Evolutionary conservation across 75 land plant species (phyloP).

Genomic region (Pinus taeda): DNA sequence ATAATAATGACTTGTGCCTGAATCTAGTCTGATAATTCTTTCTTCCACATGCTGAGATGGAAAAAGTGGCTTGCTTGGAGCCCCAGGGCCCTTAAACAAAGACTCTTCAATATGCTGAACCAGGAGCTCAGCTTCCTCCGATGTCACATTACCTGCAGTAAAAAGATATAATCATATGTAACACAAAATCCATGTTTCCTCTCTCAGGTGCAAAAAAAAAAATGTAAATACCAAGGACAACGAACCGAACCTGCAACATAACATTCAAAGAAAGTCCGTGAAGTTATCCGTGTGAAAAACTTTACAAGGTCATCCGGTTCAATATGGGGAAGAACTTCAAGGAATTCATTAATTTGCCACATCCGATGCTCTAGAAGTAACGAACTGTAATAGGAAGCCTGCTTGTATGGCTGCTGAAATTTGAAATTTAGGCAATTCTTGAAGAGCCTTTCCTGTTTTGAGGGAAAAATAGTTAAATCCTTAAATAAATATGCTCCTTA

Average conservation of each 20-base stretch:
- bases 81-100: conserved; percentile 40
- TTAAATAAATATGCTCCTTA: too few species aligned
- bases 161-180: background rate
- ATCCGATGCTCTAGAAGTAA: conserved; percentile 64
- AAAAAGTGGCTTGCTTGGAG: conserved; percentile 62
- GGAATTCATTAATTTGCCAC: conserved; percentile 82
- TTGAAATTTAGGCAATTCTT: conserved; percentile 79
- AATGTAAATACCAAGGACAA: background rate
- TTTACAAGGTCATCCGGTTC: conserved; percentile 57
- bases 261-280: conserved; percentile 75
- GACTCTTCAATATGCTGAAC: conserved; percentile 65
- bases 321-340: conserved; percentile 74
- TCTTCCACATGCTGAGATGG: conserved; percentile 73
- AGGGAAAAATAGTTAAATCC: background rate
- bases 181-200: background rate
- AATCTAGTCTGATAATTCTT: conserved; percentile 76
- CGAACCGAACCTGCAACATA: conserved; percentile 70
- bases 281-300: conserved; percentile 60
- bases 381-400: conserved; percentile 81
- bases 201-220: background rate
- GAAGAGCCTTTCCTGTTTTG: conserved; percentile 64
- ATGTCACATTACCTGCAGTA: conserved; percentile 72
- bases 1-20: conserved; percentile 48
- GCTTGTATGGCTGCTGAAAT: conserved; percentile 92
- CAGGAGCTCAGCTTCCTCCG: conserved; percentile 76